Evolutionary conservation across 2,329 filamentous ascomycete genomes (phyloP).

Genomic region (Arachnomyces sp.): DNA sequence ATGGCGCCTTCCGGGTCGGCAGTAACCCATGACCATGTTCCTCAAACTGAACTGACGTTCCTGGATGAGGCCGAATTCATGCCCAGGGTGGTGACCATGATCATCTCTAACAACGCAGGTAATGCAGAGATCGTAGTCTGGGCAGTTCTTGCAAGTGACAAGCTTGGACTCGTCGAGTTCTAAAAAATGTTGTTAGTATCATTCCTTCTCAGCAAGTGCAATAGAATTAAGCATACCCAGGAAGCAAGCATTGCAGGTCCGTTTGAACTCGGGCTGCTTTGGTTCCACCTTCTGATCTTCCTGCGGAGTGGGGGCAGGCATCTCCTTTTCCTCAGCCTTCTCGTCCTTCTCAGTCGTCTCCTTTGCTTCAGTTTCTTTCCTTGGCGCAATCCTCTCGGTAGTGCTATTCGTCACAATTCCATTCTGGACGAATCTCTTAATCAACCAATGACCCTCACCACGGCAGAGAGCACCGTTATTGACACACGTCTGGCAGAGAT

Average conservation of each 20-base stretch:
- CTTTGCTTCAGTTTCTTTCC: slow-evolving; percentile 36
- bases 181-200: slow-evolving; percentile 25
- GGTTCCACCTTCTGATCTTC: slow-evolving; percentile 18
- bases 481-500: slow-evolving; percentile 77
- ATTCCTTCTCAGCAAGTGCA: not conserved
- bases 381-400: slow-evolving; percentile 69
- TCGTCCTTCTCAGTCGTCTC: slow-evolving; percentile 13
- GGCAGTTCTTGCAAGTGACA: slow-evolving; percentile 74
- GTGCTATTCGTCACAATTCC: slow-evolving; percentile 76
- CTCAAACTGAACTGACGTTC: slow-evolving; percentile 46
- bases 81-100: slow-evolving; percentile 86
- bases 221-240: slow-evolving; percentile 37
- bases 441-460: slow-evolving; percentile 78
- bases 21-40: slow-evolving; percentile 55
- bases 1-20: slow-evolving; percentile 70
- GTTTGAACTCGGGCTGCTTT: slow-evolving; percentile 22
- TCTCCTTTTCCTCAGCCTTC: slow-evolving; percentile 12
- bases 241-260: slow-evolving; percentile 59
- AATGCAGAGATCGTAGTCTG: slow-evolving; percentile 89
- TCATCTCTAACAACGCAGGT: slow-evolving; percentile 64
- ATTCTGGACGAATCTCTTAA: slow-evolving; percentile 75
- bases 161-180: slow-evolving; percentile 71
- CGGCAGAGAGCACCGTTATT: slow-evolving; percentile 67
- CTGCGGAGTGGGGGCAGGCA: slow-evolving; percentile 12
- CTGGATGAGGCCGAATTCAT: slow-evolving; percentile 58